phyloP scores from a whole-genome alignment of 371 early-diverging fungal genomes.

The Chytridium lagenaria region DNA sequence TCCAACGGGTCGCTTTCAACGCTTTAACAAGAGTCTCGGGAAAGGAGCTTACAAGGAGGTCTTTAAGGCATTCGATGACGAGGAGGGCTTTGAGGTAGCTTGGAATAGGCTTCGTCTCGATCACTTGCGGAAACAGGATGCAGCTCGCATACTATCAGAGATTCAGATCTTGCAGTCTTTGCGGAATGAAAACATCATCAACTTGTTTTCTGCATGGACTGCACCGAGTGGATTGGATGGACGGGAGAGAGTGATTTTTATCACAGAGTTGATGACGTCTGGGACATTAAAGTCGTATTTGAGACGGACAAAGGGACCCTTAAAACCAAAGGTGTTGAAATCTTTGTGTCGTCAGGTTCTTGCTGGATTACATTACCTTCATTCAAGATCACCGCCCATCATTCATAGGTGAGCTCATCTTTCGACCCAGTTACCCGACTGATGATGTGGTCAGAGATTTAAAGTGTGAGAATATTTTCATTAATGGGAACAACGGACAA shows the following conservation, averaged over 20 bases:
- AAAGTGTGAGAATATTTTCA: constrained; percentile 82
- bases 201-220: constrained; percentile 36
- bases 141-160: constrained; percentile 63
- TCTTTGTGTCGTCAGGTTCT: constrained; percentile 83
- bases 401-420: constrained; percentile 75
- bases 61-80: constrained; percentile 86
- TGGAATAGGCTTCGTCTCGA: constrained; percentile 84
- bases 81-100: constrained; percentile 92
- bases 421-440: background rate
- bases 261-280: constrained; percentile 94
- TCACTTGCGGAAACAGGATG: constrained; percentile 63
- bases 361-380: constrained; percentile 83
- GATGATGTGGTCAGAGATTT: constrained; percentile 45
- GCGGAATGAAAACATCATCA: constrained; percentile 86
- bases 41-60: constrained; percentile 89
- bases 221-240: constrained; percentile 37
- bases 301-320: constrained; percentile 66
- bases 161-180: constrained; percentile 74
- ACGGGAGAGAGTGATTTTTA: constrained; percentile 77
- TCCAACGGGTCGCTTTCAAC: constrained; percentile 74
- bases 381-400: constrained; percentile 80
- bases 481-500: constrained; percentile 87
- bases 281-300: constrained; percentile 85
- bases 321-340: constrained; percentile 81
- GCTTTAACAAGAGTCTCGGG: constrained; percentile 72